These are phyloP conservation scores for Phyllosticta citrichinensis DNA, from an alignment of 2,329 filamentous ascomycete genomes.

Conservation along the genomic window DNA sequence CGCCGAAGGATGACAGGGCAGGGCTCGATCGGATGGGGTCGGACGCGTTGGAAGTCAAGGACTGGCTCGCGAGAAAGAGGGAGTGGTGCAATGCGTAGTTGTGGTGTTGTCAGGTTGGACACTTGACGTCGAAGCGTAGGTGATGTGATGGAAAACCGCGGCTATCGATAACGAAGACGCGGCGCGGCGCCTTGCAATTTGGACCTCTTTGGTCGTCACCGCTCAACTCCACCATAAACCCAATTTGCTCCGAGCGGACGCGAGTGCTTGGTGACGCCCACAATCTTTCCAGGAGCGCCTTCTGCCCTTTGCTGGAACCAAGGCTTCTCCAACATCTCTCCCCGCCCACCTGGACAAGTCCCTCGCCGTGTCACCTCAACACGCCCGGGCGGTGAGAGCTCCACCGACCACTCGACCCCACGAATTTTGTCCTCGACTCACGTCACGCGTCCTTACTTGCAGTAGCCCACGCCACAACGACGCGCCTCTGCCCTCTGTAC, in stretches of 20 bases:
- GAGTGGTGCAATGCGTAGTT: background rate
- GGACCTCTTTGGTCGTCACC: background rate
- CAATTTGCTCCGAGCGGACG: background rate
- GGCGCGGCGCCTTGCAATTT: too few relatives aligned
- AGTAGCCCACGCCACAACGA: background rate
- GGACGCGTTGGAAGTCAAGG: background rate
- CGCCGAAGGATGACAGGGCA: background rate
- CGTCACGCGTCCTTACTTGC: background rate
- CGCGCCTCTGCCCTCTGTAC: background rate
- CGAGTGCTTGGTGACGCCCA: background rate
- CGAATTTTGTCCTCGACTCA: conserved; percentile 1
- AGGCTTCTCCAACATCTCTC: background rate
- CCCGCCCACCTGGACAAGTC: background rate
- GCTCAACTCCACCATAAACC: background rate
- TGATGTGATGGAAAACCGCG: background rate
- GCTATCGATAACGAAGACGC: background rate
- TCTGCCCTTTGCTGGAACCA: background rate
- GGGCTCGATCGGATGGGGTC: background rate
- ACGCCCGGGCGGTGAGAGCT: background rate
- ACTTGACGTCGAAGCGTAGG: background rate
- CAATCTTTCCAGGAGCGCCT: background rate
- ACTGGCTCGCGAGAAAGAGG: background rate
- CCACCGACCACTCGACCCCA: conserved; percentile 1
- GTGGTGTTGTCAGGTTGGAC: background rate
- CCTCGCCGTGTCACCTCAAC: background rate